Base-by-base conservation (phyloP, 1,284 basidiomycete species). In the Termitomyces sp. region DNA sequence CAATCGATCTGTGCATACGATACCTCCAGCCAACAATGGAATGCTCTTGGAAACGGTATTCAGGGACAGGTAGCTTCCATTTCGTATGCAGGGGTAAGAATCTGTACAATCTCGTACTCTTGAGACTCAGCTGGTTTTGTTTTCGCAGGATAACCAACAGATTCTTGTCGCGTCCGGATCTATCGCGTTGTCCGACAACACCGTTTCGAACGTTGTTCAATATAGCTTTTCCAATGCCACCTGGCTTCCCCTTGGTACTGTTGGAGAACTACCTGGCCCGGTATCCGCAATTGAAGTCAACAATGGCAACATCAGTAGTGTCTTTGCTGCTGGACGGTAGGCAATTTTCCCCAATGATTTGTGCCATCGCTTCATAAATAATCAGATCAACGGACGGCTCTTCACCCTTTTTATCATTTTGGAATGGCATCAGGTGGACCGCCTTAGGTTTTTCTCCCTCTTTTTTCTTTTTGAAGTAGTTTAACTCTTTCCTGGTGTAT, bases 281-380 rank as follows among this genome's bases (percentile, higher is more conserved):
- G 91, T 94, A 0, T 89, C 92, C 7, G 93, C 96, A 11, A 68
- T 97, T 48, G 88, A 87, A 51, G 86, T 95, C 49, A 91, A 98
- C 68, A 77, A 88, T 60, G 79, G 81, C 30, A 92, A 97, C 65
- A 69, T 72, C 0, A 88, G 83, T 60, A 95, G 89, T 63, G 82
- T 98, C 59, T 98, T 95, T 64, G 91, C 90, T 41, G 91, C 93
- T 40, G 96, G 96, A 54, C 80, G 81, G 84, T 89, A 57, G 63
- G 82, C 69, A 4, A 10, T 38, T 18, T 18, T 31, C 13, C 13
- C 5, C 19, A 18, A 14, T 24, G 31, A 35, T 19, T 18, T 42
- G 54, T 46, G 31, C 39, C 5, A 7, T 13, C 47, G 49, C 52
- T 34, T 50, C 44, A 57, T 33, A 53, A 8, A 13, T 42, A 46